Evolutionary conservation across 2,329 filamentous ascomycete genomes (phyloP).

Genomic region (Delphinella strobiligena): DNA sequence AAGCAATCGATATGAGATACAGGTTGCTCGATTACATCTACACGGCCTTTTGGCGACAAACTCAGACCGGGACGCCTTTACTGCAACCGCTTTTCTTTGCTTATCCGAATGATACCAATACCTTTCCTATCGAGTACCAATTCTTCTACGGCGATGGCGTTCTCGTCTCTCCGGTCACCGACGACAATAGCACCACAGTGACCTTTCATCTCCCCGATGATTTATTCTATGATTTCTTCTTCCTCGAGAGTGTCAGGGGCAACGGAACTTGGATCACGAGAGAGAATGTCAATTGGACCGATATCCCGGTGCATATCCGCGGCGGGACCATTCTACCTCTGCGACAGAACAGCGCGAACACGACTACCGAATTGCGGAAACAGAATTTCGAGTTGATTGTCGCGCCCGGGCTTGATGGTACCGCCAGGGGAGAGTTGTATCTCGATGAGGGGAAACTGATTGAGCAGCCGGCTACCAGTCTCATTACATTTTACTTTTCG

Average conservation of each 20-base stretch:
- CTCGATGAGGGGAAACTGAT: conserved; percentile 17
- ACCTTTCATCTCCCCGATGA: conserved; percentile 40
- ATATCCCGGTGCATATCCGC: conserved; percentile 14
- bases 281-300: conserved; percentile 17
- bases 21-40: conserved; percentile 17
- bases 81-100: conserved; percentile 16
- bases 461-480: conserved; percentile 15
- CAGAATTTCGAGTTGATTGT: conserved; percentile 15
- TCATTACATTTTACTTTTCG: conserved; percentile 8
- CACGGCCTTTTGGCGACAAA: conserved; percentile 17
- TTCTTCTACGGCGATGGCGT: conserved; percentile 49
- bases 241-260: conserved; percentile 12
- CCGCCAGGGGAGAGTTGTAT: conserved; percentile 13
- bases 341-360: conserved; percentile 15
- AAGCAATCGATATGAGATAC: conserved; percentile 18
- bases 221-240: conserved; percentile 19
- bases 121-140: conserved; percentile 40
- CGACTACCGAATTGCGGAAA: conserved; percentile 12
- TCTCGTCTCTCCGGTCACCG: conserved; percentile 44
- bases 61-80: conserved; percentile 14
- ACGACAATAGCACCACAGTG: conserved; percentile 40
- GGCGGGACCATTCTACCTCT: conserved; percentile 16
- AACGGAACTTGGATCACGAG: conserved; percentile 11
- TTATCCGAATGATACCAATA: conserved; percentile 26
- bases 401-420: conserved; percentile 14